phyloP scores from a whole-genome alignment of 129 eudicot species.

The Centaurea solstitialis region DNA sequence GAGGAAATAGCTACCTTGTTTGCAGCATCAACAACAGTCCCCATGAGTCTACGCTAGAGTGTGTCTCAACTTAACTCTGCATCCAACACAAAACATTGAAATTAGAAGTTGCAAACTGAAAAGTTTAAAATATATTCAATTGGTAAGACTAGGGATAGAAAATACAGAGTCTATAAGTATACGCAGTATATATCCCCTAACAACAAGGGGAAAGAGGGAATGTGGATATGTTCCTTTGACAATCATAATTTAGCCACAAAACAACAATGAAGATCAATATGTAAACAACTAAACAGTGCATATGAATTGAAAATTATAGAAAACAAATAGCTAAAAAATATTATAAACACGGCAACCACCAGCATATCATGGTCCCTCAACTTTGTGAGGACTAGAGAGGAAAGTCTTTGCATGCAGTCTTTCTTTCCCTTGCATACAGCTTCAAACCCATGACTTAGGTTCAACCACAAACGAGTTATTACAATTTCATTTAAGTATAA shows the following conservation, averaged over 20 bases:
- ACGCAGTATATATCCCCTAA: neutral
- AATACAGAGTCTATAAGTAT: neutral
- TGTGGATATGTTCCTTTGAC: neutral
- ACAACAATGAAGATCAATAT: neutral
- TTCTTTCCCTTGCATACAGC: too few relatives aligned
- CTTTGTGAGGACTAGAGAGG: too few relatives aligned
- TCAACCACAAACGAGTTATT: too few relatives aligned
- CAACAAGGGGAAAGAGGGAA: neutral
- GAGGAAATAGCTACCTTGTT: conserved; percentile 35
- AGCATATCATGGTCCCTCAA: neutral
- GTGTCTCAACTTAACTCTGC: conserved; percentile 28
- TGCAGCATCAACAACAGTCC: conserved; percentile 60
- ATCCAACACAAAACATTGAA: conserved; percentile 9
- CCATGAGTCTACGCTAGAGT: conserved; percentile 39
- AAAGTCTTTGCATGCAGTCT: too few relatives aligned
- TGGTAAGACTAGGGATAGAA: neutral
- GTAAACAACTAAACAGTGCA: neutral
- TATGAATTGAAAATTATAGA: neutral
- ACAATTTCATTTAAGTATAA: neutral
- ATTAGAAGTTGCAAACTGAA: neutral
- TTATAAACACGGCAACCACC: neutral
- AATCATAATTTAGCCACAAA: neutral
- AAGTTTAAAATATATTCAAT: neutral
- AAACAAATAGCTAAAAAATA: neutral
- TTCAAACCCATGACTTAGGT: too few relatives aligned